phyloP scores from a whole-genome alignment of 148 eudicot genomes.

The Persicaria maculosa region DNA sequence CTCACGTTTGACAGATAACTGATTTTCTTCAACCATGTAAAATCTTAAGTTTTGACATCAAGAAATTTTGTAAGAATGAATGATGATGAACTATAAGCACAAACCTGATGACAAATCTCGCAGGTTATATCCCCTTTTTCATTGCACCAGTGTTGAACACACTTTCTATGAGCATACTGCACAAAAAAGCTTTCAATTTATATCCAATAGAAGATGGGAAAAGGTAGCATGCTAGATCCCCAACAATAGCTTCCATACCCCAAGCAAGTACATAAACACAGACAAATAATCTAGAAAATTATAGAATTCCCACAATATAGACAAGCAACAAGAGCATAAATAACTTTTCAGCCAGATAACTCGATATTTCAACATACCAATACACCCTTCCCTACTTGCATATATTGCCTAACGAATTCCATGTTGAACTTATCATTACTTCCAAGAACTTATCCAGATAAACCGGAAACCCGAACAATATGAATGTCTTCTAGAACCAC shows the following conservation, averaged over 20 bases:
- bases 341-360: not conserved
- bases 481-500: not conserved
- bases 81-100: not conserved
- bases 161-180: conserved; percentile 16
- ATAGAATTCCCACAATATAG: not conserved
- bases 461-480: not conserved
- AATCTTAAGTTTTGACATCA: not conserved
- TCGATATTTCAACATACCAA: not conserved
- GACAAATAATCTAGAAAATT: not conserved
- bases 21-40: not conserved
- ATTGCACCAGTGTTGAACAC: conserved; percentile 17
- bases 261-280: not conserved
- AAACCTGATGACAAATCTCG: conserved; percentile 17
- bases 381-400: not conserved
- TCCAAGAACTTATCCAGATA: not conserved
- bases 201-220: not conserved
- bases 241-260: not conserved
- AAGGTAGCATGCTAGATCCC: not conserved
- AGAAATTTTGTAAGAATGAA: not conserved
- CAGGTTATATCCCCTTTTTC: conserved; percentile 15
- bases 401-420: not conserved
- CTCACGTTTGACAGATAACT: not conserved
- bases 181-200: not conserved
- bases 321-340: not conserved
- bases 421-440: not conserved